Percentiles rank a stretch among this genome's conserved stretches.
These are phyloP conservation scores for Colletotrichum zoysiae DNA, from an alignment of 2,329 filamentous ascomycete genomes.

Conservation along the genomic window DNA sequence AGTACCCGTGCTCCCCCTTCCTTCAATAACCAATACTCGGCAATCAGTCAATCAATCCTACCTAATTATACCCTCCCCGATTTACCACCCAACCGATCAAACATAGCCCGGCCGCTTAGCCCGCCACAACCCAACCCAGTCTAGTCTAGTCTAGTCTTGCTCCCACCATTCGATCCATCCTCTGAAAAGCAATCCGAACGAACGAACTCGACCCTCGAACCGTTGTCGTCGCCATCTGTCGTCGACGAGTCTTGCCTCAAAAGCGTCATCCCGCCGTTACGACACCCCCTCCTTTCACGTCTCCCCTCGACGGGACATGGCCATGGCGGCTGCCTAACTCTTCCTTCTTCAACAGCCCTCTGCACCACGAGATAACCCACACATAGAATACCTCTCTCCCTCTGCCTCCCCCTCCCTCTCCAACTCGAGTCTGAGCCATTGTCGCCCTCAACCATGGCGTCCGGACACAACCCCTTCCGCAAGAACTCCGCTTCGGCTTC, in stretches of 20 bases:
- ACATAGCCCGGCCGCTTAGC: not conserved
- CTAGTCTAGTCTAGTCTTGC: not conserved
- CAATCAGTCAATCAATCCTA: not conserved
- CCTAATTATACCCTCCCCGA: conserved; percentile 3
- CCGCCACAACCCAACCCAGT: no score
- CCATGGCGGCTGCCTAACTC: conserved; percentile 39
- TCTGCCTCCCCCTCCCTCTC: no score
- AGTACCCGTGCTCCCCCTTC: conserved; percentile 26
- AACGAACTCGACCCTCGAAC: not conserved
- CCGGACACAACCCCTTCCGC: conserved; percentile 62
- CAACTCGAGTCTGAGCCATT: conserved; percentile 15
- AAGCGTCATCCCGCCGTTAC: conserved; percentile 9
- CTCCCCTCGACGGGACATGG: conserved; percentile 21
- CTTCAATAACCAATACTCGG: conserved; percentile 2
- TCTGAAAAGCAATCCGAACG: not conserved
- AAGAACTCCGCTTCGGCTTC: conserved; percentile 51
- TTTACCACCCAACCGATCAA: conserved; percentile 11
- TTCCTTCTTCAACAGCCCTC: conserved; percentile 23
- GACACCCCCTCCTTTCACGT: conserved; percentile 10
- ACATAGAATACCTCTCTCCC: not conserved
- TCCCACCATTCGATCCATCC: not conserved
- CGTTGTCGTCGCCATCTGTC: conserved; percentile 1
- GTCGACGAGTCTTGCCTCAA: conserved; percentile 1
- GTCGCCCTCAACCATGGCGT: conserved; percentile 48
- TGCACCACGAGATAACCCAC: conserved; percentile 13